Percentiles rank a stretch among this genome's conserved stretches.
phyloP scores from a whole-genome alignment of 23 red algal genomes.

The Cyanidioschyzon merolae region DNA sequence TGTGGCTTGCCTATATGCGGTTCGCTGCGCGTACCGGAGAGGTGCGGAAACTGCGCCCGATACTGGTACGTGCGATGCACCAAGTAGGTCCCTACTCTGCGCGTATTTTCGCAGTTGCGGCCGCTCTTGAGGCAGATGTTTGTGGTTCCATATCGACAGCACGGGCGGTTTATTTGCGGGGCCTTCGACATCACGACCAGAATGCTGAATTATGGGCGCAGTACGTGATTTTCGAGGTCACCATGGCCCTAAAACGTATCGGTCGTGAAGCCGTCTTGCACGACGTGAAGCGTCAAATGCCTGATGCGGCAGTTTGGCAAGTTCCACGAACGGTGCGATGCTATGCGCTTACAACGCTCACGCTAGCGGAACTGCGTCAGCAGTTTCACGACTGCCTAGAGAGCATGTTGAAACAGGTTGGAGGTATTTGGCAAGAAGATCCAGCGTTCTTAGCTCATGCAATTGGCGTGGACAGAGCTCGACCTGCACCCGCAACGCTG shows the following conservation, averaged over 20 bases:
- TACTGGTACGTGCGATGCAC: not conserved
- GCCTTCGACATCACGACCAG: not conserved
- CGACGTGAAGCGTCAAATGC: not conserved
- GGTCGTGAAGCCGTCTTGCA: not conserved
- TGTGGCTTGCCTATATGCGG: not conserved
- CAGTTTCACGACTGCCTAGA: not conserved
- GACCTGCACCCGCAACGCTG: too few species aligned
- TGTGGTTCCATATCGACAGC: not conserved
- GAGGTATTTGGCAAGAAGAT: not conserved
- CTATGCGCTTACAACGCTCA: not conserved
- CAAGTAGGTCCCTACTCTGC: not conserved
- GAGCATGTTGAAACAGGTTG: not conserved
- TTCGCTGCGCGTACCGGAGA: not conserved
- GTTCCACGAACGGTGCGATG: not conserved
- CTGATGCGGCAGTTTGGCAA: not conserved
- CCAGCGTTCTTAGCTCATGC: not conserved
- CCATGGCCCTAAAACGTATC: not conserved
- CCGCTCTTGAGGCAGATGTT: not conserved
- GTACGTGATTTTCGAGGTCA: not conserved
- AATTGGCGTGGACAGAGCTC: not conserved
- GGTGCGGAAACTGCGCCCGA: not conserved
- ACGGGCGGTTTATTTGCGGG: conserved; percentile 1
- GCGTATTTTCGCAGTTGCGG: not conserved
- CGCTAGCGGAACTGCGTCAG: not conserved
- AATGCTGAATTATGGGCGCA: not conserved